Evolutionary conservation across 2,329 filamentous ascomycete species (phyloP).

Genomic region (Colletotrichum sp.): DNA sequence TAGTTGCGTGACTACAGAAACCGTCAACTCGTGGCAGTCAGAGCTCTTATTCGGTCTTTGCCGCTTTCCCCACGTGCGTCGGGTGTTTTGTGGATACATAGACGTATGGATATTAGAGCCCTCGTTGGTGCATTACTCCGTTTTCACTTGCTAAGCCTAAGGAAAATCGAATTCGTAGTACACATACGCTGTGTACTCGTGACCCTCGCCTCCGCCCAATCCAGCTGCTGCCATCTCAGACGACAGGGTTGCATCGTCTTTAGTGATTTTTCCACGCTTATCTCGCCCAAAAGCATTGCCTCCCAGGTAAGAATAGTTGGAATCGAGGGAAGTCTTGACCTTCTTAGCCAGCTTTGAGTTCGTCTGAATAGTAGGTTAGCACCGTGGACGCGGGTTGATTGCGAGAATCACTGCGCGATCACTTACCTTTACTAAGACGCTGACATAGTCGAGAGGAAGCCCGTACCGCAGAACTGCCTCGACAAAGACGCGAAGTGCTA

Average conservation of each 20-base stretch:
- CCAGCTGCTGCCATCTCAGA: constrained; percentile 85
- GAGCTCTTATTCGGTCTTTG: neutral
- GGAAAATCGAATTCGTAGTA: constrained; percentile 93
- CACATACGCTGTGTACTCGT: constrained; percentile 94
- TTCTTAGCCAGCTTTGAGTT: constrained; percentile 83
- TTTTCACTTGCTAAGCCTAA: constrained; percentile 21
- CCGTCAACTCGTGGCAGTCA: neutral
- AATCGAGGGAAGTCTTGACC: constrained; percentile 78
- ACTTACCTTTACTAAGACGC: constrained; percentile 81
- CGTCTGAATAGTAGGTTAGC: constrained; percentile 60
- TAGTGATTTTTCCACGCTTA: constrained; percentile 89
- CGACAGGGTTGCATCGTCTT: constrained; percentile 81
- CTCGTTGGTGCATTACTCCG: neutral
- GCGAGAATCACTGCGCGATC: neutral
- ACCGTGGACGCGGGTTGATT: neutral
- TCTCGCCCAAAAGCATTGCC: constrained; percentile 94
- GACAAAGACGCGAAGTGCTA: constrained; percentile 92
- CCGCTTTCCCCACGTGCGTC: neutral
- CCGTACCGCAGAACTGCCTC: constrained; percentile 98
- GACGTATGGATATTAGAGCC: neutral
- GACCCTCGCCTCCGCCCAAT: constrained; percentile 69
- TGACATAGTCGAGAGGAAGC: constrained; percentile 87
- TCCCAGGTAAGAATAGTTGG: constrained; percentile 87
- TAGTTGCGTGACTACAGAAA: neutral
- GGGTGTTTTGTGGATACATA: neutral